phyloP scores from a whole-genome alignment of 2,329 filamentous ascomycete species.

The Cordyceps cicadae region DNA sequence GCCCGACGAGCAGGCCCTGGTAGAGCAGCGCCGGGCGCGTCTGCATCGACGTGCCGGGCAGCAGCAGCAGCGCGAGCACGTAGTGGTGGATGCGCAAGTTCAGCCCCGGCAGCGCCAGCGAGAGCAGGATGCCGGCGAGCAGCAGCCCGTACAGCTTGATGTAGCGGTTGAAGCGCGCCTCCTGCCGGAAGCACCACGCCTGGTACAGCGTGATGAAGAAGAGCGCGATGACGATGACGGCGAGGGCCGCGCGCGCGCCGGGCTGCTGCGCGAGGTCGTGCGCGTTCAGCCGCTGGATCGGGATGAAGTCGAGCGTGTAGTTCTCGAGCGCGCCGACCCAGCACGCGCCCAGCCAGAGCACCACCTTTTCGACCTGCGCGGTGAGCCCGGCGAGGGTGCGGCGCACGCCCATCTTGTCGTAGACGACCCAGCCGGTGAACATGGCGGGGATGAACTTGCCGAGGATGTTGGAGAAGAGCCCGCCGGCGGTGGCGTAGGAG shows the following conservation, averaged over 20 bases:
- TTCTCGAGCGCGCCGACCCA: slow-evolving; percentile 92
- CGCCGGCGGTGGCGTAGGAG: slow-evolving; percentile 54
- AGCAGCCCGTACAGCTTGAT: slow-evolving; percentile 70
- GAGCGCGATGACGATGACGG: slow-evolving; percentile 66
- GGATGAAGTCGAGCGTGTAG: slow-evolving; percentile 90
- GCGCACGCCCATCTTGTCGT: slow-evolving; percentile 69
- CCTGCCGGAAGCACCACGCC: slow-evolving; percentile 76
- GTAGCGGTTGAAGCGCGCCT: slow-evolving; percentile 70
- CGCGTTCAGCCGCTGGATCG: slow-evolving; percentile 81
- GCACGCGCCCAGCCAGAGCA: slow-evolving; percentile 81
- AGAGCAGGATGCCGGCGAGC: slow-evolving; percentile 55
- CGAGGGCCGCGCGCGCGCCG: slow-evolving; percentile 74
- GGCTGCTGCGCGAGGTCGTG: slow-evolving; percentile 86
- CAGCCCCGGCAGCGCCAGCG: slow-evolving; percentile 65
- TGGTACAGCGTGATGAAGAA: slow-evolving; percentile 63
- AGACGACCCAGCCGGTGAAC: slow-evolving; percentile 83
- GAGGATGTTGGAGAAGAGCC: slow-evolving; percentile 67
- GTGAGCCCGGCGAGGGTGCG: slow-evolving; percentile 64
- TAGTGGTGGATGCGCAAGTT: slow-evolving; percentile 92
- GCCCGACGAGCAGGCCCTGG: slow-evolving; percentile 79
- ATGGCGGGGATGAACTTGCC: slow-evolving; percentile 79
- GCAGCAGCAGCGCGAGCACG: slow-evolving; percentile 74
- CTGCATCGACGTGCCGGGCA: slow-evolving; percentile 83
- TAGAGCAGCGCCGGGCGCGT: slow-evolving; percentile 78
- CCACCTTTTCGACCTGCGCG: slow-evolving; percentile 80